A percentile compares a stretch with the other conserved stretches of the same genome.
phyloP scores from a whole-genome alignment of 306 rosid genomes.

The Pueraria montana region DNA sequence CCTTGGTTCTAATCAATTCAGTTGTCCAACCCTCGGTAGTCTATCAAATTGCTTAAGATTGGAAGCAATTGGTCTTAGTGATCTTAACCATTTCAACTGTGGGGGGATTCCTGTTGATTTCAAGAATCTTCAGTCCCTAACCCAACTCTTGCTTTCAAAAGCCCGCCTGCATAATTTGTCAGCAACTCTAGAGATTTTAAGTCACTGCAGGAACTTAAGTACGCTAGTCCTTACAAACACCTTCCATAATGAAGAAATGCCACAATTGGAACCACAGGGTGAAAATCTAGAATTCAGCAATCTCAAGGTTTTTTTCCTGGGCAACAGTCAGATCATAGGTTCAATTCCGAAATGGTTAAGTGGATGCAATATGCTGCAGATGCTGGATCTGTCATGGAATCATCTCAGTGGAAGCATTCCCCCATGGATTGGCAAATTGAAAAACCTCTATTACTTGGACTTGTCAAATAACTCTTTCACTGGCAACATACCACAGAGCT shows the following conservation, averaged over 20 bases:
- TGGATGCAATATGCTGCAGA: neutral
- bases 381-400: neutral
- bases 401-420: neutral
- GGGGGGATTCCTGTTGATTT: no score
- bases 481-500: constrained; percentile 47
- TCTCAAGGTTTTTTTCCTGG: neutral
- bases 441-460: constrained; percentile 45
- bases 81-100: no score
- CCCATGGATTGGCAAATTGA: constrained; percentile 16
- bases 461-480: constrained; percentile 62
- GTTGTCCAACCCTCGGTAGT: no score
- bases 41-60: no score
- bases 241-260: constrained; percentile 56
- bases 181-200: constrained; percentile 47
- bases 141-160: constrained; percentile 34
- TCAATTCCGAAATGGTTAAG: neutral
- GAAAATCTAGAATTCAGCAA: neutral
- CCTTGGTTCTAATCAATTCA: no score
- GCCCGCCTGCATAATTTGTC: constrained; percentile 47
- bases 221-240: constrained; percentile 39
- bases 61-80: no score
- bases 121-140: no score
- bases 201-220: constrained; percentile 54
- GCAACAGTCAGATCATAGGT: neutral
- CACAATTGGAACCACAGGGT: neutral